Base-by-base conservation (phyloP, 148 eudicot species). In the Chenopodium album region DNA sequence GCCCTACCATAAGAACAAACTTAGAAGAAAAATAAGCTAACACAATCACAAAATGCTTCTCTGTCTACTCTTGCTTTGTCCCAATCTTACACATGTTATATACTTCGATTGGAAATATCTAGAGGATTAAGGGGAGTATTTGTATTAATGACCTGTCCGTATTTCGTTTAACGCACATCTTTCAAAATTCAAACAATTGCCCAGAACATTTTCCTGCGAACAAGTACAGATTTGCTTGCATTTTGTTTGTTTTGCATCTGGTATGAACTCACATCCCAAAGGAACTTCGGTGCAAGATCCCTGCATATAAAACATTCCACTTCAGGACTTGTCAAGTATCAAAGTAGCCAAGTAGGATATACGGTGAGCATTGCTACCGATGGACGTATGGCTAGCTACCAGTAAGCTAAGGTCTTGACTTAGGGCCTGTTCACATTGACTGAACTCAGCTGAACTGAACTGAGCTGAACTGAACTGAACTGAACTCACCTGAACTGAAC, bases 121-220 rank as follows among this genome's bases (percentile, higher is more conserved):
- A 17, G 75, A 17, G n/a, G n/a, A n/a, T n/a, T n/a, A n/a, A n/a
- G n/a, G 52, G 54, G 48, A 5, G 13, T 62, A 62, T 28, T 28
- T 26, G 71, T 11, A 68, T 17, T 28, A 68, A 10, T 62, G 47
- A 80, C 28, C 41, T 11, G 76, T 76, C 59, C 6, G 76, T 66
- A 78, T 56, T 59, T 48, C 20, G 28, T 9, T 3, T 2, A 41
- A 71, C 63, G 70, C 29, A 46, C 23, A 70, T 56, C 60, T 17
- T 70, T 90, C 69, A 92, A 47, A 88, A 12, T 70, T 90, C 69
- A 92, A 47, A 88, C 73, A 17, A 94, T 89, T 28, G 92, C 95
- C 99, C 99, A 96, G 83, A 94, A 94, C 78, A 86, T 94, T 91
- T 96, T 92, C 81, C 88, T 86, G 86, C 99, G 93, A 63, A 95